These are phyloP conservation scores for Agrostemma githago DNA, from an alignment of 148 eudicot species.

Conservation along the genomic window DNA sequence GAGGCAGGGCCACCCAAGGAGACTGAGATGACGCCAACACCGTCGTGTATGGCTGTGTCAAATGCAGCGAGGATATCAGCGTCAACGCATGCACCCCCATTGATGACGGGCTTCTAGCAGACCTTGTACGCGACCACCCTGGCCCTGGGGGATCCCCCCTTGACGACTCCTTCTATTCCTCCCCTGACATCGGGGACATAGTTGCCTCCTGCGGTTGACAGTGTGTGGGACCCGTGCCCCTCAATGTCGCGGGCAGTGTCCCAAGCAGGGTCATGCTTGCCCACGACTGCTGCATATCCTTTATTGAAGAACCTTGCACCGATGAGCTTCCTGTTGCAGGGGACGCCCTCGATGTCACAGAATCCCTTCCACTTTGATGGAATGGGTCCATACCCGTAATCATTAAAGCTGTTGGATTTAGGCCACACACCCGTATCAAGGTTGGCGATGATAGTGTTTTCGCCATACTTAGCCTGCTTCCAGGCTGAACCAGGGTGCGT, in stretches of 20 bases:
- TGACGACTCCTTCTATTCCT: slow-evolving; percentile 47
- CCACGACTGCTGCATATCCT: slow-evolving; percentile 21
- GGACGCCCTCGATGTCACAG: slow-evolving; percentile 31
- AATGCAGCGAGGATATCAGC: slow-evolving; percentile 52
- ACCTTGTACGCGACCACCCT: slow-evolving; percentile 73
- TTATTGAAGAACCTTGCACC: slow-evolving; percentile 60
- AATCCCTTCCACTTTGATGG: slow-evolving; percentile 69
- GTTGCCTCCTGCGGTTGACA: slow-evolving; percentile 67
- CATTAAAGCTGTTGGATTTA: slow-evolving; percentile 61
- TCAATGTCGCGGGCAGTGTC: slow-evolving; percentile 43
- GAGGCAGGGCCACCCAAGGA: slow-evolving; percentile 44
- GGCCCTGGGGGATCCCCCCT: slow-evolving; percentile 75
- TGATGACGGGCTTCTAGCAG: slow-evolving; percentile 34
- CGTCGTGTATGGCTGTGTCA: slow-evolving; percentile 58
- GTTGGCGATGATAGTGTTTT: slow-evolving; percentile 62
- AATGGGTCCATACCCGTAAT: slow-evolving; percentile 44
- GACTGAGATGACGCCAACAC: slow-evolving; percentile 56
- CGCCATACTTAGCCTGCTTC: slow-evolving; percentile 44
- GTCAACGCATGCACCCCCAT: slow-evolving; percentile 33
- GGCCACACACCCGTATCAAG: slow-evolving; percentile 85
- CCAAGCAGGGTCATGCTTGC: neutral
- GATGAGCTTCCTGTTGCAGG: slow-evolving; percentile 71
- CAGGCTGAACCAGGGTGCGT: slow-evolving; percentile 27
- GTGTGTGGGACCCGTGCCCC: slow-evolving; percentile 75
- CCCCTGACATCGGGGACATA: slow-evolving; percentile 41